Evolutionary conservation across 208 protist species (phyloP).

Genomic region (Tritrichomonas foetus): DNA sequence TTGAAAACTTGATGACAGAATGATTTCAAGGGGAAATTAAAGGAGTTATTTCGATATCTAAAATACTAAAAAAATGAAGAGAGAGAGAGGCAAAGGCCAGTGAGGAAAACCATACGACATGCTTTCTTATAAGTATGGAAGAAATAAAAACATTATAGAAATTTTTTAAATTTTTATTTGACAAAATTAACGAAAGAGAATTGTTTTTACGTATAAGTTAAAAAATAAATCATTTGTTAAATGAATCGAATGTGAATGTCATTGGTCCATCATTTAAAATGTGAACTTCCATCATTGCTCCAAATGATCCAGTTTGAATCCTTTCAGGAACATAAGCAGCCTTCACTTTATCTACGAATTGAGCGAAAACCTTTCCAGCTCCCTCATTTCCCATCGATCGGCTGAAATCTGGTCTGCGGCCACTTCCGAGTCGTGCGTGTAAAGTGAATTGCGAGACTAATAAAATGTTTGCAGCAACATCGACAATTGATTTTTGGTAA

Average conservation of each 20-base stretch:
- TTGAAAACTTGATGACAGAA: no score
- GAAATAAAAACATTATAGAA: no score
- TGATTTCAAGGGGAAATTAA: no score
- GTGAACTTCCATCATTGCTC: constrained; percentile 36
- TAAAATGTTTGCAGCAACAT: background rate
- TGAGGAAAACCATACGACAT: no score
- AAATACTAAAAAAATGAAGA: no score
- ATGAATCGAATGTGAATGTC: background rate
- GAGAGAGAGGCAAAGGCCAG: no score
- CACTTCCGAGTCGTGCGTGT: background rate
- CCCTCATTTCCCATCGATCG: background rate
- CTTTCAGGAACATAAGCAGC: background rate
- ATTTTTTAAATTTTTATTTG: no score
- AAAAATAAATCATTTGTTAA: background rate
- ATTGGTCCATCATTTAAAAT: constrained; percentile 21
- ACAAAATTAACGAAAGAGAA: no score
- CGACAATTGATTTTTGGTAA: background rate
- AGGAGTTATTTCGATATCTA: no score
- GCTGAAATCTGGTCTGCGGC: background rate
- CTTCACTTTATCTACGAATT: constrained; percentile 26
- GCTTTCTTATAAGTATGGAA: no score
- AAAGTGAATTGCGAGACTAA: constrained; percentile 30
- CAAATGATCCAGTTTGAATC: background rate
- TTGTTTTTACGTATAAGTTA: no score
- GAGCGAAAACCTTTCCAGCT: background rate